These are phyloP conservation scores for Boletellus emodensis DNA, from an alignment of 768 basidiomycete species.

Conservation along the genomic window DNA sequence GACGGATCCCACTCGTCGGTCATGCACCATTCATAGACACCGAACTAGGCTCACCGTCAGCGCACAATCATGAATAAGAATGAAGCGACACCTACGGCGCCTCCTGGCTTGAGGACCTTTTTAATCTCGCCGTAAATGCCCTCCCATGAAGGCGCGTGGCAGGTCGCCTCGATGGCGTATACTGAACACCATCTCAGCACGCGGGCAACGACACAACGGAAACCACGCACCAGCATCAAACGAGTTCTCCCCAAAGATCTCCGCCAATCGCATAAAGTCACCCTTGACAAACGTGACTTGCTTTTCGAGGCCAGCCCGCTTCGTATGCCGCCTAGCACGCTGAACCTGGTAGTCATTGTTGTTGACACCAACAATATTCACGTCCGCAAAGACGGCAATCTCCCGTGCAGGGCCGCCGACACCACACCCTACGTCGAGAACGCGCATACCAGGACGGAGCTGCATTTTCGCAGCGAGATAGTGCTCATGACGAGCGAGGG, in stretches of 20 bases:
- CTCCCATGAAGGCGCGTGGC: conserved; percentile 93
- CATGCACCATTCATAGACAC: conserved; percentile 99
- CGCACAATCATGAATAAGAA: neutral
- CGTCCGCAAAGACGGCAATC: conserved; percentile 89
- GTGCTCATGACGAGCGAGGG: conserved; percentile 90
- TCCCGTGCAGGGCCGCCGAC: conserved; percentile 96
- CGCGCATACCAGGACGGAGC: conserved; percentile 86
- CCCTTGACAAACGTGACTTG: conserved; percentile 85
- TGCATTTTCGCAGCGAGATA: conserved; percentile 88
- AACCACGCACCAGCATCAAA: conserved; percentile 83
- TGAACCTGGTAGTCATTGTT: conserved; percentile 95
- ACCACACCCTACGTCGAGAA: conserved; percentile 97
- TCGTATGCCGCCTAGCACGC: conserved; percentile 81
- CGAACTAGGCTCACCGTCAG: conserved; percentile 55
- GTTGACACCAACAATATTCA: conserved; percentile 80
- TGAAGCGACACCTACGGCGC: conserved; percentile 58
- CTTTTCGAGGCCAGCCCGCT: conserved; percentile 65
- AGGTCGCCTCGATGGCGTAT: conserved; percentile 97
- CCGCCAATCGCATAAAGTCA: conserved; percentile 93
- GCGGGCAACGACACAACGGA: neutral
- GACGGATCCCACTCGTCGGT: conserved; percentile 90
- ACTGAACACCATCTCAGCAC: conserved; percentile 41
- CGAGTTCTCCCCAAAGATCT: conserved; percentile 87
- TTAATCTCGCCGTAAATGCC: conserved; percentile 92
- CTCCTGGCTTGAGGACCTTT: conserved; percentile 94